A percentile compares a stretch with the other conserved stretches of the same genome.
phyloP scores from a whole-genome alignment of 148 eudicot genomes.

The Rhododendron simsii region DNA sequence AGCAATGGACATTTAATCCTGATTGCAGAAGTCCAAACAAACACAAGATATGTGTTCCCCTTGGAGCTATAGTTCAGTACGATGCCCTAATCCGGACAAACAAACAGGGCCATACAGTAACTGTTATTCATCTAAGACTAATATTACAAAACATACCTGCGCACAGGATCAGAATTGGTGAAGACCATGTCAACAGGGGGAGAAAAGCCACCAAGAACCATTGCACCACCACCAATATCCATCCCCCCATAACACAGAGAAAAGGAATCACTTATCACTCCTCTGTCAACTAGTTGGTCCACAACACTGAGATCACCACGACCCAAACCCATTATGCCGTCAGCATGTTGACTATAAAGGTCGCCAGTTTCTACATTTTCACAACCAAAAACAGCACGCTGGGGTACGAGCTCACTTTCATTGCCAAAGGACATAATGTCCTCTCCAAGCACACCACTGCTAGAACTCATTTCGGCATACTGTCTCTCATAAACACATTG shows the following conservation, averaged over 20 bases:
- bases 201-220: constrained; percentile 90
- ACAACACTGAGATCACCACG: constrained; percentile 87
- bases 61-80: background rate
- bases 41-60: background rate
- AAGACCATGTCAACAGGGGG: constrained; percentile 75
- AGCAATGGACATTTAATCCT: background rate
- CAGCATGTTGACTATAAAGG: constrained; percentile 91
- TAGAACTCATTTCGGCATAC: constrained; percentile 98
- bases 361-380: constrained; percentile 92
- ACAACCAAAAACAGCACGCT: constrained; percentile 89
- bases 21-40: background rate
- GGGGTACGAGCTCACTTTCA: constrained; percentile 75
- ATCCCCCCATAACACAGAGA: constrained; percentile 97
- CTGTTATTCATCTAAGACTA: constrained; percentile 14
- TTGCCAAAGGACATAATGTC: constrained; percentile 91
- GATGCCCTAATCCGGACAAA: background rate
- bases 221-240: constrained; percentile 95
- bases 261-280: constrained; percentile 78
- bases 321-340: constrained; percentile 97
- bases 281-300: constrained; percentile 86
- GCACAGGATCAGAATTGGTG: constrained; percentile 69
- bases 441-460: constrained; percentile 90
- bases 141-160: constrained; percentile 63
- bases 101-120: constrained; percentile 4
- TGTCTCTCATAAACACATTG: constrained; percentile 80